These are phyloP conservation scores for Metschnikowia kofuensis DNA, from an alignment of 805 yeast genomes.

Conservation along the genomic window DNA sequence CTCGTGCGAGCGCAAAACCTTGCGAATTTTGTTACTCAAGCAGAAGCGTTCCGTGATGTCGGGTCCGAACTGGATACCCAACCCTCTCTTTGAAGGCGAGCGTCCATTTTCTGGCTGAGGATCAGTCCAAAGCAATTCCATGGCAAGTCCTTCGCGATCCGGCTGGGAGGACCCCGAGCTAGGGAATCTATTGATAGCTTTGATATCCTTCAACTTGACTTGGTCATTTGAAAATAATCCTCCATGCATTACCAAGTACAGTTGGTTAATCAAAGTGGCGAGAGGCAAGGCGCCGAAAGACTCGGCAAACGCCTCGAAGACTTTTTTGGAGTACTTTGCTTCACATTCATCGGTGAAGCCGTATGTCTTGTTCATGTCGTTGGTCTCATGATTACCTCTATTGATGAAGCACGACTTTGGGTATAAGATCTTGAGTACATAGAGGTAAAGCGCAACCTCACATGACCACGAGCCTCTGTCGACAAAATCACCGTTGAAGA, in stretches of 20 bases:
- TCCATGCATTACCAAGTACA: slow-evolving; percentile 91
- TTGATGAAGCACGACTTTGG: slow-evolving; percentile 74
- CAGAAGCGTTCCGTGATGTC: slow-evolving; percentile 85
- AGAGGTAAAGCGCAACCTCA: slow-evolving; percentile 84
- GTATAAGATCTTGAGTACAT: slow-evolving; percentile 69
- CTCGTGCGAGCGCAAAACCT: slow-evolving; percentile 91
- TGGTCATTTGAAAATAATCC: slow-evolving; percentile 83
- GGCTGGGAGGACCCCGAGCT: slow-evolving; percentile 62
- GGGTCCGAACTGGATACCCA: slow-evolving; percentile 96
- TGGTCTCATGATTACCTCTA: slow-evolving; percentile 96
- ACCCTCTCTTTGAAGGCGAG: slow-evolving; percentile 87
- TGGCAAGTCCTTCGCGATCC: slow-evolving; percentile 85
- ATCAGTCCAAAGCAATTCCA: slow-evolving; percentile 97
- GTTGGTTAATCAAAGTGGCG: slow-evolving; percentile 73
- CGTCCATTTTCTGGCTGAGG: slow-evolving; percentile 81
- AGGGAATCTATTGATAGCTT: slow-evolving; percentile 64
- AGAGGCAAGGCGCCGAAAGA: slow-evolving; percentile 84
- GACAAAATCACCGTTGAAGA: slow-evolving; percentile 96
- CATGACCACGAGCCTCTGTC: slow-evolving; percentile 99
- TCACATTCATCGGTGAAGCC: slow-evolving; percentile 97
- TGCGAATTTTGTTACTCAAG: slow-evolving; percentile 64
- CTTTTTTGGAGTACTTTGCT: slow-evolving; percentile 76
- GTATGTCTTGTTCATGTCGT: slow-evolving; percentile 93
- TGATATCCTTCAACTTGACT: slow-evolving; percentile 70
- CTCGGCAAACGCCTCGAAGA: slow-evolving; percentile 80